phyloP scores from a whole-genome alignment of 257 asterid genomes.

The Petrea volubilis region DNA sequence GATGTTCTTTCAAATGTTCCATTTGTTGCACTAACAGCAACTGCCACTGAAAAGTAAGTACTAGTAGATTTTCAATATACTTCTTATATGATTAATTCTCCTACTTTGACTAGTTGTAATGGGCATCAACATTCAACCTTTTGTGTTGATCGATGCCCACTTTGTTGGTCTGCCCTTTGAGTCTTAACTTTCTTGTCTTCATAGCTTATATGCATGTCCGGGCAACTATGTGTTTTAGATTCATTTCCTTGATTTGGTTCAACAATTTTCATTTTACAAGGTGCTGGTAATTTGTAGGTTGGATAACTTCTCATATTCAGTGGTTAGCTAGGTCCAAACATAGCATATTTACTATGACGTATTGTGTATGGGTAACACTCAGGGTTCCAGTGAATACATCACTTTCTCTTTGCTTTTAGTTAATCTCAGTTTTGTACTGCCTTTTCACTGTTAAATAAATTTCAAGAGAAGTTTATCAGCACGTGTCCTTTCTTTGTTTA shows the following conservation, averaged over 20 bases:
- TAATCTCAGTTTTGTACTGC: not conserved
- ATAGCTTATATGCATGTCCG: conserved; percentile 5
- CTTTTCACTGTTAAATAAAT: not conserved
- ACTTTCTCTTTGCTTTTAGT: not conserved
- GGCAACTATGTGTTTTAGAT: not conserved
- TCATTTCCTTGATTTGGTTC: conserved; percentile 3
- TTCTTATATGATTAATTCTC: not conserved
- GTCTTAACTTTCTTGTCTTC: not conserved
- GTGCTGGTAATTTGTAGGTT: not conserved
- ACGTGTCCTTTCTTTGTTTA: not conserved
- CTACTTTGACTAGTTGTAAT: not conserved
- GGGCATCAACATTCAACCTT: conserved; percentile 6
- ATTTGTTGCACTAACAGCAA: conserved; percentile 87
- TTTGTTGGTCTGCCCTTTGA: not conserved
- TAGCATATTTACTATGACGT: not conserved
- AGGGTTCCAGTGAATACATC: not conserved
- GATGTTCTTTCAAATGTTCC: conserved; percentile 69
- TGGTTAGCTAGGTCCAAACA: not conserved
- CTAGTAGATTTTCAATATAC: conserved; percentile 8
- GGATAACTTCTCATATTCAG: not conserved
- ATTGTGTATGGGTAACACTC: not conserved
- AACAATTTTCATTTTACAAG: not conserved
- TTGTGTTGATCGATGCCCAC: not conserved
- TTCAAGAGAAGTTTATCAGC: not conserved
- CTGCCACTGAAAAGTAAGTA: conserved; percentile 92